phyloP scores from a whole-genome alignment of 208 protist species.

The Porcisia deanei region DNA sequence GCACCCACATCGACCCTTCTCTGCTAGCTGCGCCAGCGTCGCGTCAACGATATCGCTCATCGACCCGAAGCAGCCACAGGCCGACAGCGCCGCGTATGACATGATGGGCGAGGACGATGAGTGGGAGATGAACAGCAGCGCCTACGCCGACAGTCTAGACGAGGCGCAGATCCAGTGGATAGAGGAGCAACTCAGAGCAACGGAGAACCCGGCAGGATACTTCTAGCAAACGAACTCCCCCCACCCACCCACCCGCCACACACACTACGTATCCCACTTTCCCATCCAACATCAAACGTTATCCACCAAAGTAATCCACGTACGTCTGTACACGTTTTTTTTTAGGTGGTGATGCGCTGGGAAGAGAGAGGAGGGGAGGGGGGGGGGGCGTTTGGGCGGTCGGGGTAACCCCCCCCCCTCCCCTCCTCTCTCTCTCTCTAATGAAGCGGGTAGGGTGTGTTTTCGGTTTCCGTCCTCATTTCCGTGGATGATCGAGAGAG shows the following conservation, averaged over 20 bases:
- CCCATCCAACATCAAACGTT: no score
- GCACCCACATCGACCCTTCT: conserved; percentile 8
- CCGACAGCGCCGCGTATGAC: conserved; percentile 20
- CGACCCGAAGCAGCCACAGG: conserved; percentile 10
- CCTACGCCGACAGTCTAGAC: conserved; percentile 81
- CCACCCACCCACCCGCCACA: neutral
- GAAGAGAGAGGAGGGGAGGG: no score
- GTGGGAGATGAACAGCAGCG: conserved; percentile 81
- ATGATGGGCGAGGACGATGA: conserved; percentile 22
- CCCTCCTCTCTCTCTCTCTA: no score
- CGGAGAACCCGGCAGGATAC: conserved; percentile 57
- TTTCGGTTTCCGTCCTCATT: neutral
- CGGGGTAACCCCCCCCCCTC: no score
- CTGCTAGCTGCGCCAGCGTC: conserved; percentile 24
- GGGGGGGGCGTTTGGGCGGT: no score
- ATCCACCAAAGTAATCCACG: no score
- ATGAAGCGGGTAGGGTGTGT: neutral
- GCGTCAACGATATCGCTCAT: conserved; percentile 34
- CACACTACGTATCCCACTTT: no score
- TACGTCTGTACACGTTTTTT: no score
- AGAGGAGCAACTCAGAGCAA: conserved; percentile 68
- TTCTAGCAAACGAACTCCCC: conserved; percentile 20
- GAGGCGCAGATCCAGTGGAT: conserved; percentile 80
- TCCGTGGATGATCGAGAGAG: no score
- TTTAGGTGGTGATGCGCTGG: no score